These are phyloP conservation scores for Hanseniaspora mollemarum DNA, from an alignment of 805 yeast genomes.

Conservation along the genomic window DNA sequence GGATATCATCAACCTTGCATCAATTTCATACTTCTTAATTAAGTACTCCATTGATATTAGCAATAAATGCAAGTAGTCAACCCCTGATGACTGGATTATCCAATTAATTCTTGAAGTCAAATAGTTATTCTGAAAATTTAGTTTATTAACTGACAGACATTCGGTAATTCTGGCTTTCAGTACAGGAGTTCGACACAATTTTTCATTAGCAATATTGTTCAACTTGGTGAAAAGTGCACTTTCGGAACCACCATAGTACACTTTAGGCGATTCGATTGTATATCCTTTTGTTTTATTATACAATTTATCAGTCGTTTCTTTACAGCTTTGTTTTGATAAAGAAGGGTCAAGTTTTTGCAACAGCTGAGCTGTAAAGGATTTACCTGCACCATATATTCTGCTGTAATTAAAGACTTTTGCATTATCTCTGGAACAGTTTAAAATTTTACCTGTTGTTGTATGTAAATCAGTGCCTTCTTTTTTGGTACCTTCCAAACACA, in stretches of 20 bases:
- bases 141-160: conserved; percentile 57
- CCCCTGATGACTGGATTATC: conserved; percentile 98
- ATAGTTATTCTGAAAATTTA: conserved; percentile 48
- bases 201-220: conserved; percentile 75
- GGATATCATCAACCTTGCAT: conserved; percentile 71
- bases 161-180: conserved; percentile 87
- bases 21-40: conserved; percentile 47
- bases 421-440: conserved; percentile 80
- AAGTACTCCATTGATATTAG: conserved; percentile 81
- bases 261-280: conserved; percentile 17
- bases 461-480: conserved; percentile 86
- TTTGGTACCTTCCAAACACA: conserved; percentile 95
- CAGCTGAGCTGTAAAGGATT: conserved; percentile 73
- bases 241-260: conserved; percentile 87
- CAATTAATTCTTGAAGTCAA: conserved; percentile 89
- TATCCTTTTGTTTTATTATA: conserved; percentile 79
- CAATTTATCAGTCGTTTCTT: conserved; percentile 47
- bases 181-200: conserved; percentile 76
- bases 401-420: conserved; percentile 96
- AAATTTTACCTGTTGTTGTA: conserved; percentile 79
- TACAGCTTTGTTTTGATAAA: conserved; percentile 56
- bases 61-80: conserved; percentile 80
- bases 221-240: conserved; percentile 80
- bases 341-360: conserved; percentile 72
- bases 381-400: conserved; percentile 95